Evolutionary conservation across 257 asterid species (phyloP), one percentile per base, ranked within the genome.

Genomic region (Petunia axillaris): DNA sequence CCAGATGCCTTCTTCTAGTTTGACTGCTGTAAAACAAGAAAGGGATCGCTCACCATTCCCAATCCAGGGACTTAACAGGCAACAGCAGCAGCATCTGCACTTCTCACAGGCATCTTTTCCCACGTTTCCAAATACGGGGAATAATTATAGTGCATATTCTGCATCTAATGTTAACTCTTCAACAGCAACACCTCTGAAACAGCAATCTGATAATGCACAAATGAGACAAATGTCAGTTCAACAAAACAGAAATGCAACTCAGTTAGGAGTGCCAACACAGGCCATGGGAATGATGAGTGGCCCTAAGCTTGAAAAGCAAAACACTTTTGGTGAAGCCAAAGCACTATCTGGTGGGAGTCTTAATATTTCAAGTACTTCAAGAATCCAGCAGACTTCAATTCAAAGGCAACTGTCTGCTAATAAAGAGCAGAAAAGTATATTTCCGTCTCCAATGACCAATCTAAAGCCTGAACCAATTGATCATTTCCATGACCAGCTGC

Each of bases 381-480:
- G 84, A 2, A 52, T 85, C 81, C 90, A 79, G 60, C 92, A 88
- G 82, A 86, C 84, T 81, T 87, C 85, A 74, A 82, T 81, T 63
- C 88, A 85, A 76, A 85, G 90, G 91, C 83, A 85, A 66, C 75
- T 87, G 40, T 76, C 90, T 52, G 50, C 83, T 73, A 84, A 62
- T 73, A 86, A 85, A 74, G 92, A 91, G 74, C 90, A 83, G 75
- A 89, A 82, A 87, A 80, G 75, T 81, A 88, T 88, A 57, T 79
- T 50, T 71, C 76, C 87, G 57, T 83, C 93, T 40, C 88, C 96
- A 46, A 71, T 77, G 87, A 48, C 82, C 48, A 88, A 85, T 87
- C 94, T 89, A 40, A 95, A 95, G 86, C 92, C 86, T 81, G 97
- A 95, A 86, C 91, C 91, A 38, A 36, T 74, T 77, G 98, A 95